Evolutionary conservation across 2,329 filamentous ascomycete species (phyloP).

Genomic region (Teratosphaeriaceae sp.): DNA sequence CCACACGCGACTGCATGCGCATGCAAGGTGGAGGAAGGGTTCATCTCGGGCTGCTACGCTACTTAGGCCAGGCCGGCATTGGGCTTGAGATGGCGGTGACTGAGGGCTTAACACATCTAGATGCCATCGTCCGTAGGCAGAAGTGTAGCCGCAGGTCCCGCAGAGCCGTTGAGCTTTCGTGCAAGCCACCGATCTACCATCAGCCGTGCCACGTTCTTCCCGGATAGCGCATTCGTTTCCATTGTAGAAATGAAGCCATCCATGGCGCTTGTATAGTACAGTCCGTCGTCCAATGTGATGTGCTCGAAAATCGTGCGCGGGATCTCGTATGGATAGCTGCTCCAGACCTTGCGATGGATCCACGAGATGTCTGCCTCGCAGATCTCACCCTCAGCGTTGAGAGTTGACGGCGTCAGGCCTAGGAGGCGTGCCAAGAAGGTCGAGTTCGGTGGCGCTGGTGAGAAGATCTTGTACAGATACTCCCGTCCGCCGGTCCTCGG

Average conservation of each 20-base stretch:
- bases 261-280: constrained; percentile 66
- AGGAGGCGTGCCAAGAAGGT: constrained; percentile 46
- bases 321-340: constrained; percentile 74
- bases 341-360: constrained; percentile 70
- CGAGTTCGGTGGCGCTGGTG: constrained; percentile 42
- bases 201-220: constrained; percentile 72
- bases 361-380: constrained; percentile 55
- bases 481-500: constrained; percentile 31
- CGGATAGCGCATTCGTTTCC: constrained; percentile 92
- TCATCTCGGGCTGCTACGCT: no score
- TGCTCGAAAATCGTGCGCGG: constrained; percentile 67
- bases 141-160: neutral
- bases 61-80: no score
- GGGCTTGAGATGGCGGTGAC: no score
- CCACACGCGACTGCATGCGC: no score
- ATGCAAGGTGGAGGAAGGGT: no score
- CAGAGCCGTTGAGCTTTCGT: neutral
- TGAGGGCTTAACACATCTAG: no score
- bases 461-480: constrained; percentile 63
- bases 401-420: constrained; percentile 28
- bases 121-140: neutral
- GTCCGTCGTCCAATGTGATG: constrained; percentile 56
- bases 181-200: constrained; percentile 38
- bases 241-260: constrained; percentile 95
- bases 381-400: constrained; percentile 24